These are phyloP conservation scores for Salix caprea DNA, from an alignment of 345 rosid species.

Conservation along the genomic window DNA sequence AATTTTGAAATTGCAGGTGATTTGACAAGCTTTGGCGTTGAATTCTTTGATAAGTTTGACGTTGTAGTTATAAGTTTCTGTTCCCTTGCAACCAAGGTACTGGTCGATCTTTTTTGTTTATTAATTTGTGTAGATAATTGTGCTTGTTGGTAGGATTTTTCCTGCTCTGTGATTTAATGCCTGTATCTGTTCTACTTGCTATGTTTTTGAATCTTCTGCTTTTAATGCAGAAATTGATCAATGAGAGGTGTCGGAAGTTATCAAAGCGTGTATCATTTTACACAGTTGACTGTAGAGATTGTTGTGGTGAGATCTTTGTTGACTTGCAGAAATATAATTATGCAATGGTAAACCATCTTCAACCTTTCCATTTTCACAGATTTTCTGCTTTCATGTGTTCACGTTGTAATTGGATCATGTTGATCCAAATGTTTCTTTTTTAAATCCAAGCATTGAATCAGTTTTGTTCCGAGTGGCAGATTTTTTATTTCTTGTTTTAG, in stretches of 20 bases:
- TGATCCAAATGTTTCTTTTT: neutral
- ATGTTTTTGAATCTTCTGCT: neutral
- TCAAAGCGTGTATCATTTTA: constrained; percentile 77
- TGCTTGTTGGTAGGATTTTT: neutral
- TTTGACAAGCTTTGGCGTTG: constrained; percentile 46
- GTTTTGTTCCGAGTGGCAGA: neutral
- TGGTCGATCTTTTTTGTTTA: neutral
- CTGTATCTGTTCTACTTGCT: neutral
- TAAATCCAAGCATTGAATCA: neutral
- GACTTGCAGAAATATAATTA: constrained; percentile 70
- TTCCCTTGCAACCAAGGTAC: constrained; percentile 57
- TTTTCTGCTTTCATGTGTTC: neutral
- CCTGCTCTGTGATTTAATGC: neutral
- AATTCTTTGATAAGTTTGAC: constrained; percentile 71
- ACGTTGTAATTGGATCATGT: neutral
- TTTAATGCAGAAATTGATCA: constrained; percentile 56
- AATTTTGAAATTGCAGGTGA: constrained; percentile 49
- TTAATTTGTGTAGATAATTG: neutral
- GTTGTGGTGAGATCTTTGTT: constrained; percentile 84
- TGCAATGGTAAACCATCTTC: constrained; percentile 36
- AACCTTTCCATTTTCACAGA: neutral
- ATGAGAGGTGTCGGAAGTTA: constrained; percentile 69
- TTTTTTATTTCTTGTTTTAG: neutral
- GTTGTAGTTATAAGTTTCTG: constrained; percentile 68
- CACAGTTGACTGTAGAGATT: constrained; percentile 75